Evolutionary conservation across 2,329 filamentous ascomycete species (phyloP).

Genomic region (Leptodontidium sp.): DNA sequence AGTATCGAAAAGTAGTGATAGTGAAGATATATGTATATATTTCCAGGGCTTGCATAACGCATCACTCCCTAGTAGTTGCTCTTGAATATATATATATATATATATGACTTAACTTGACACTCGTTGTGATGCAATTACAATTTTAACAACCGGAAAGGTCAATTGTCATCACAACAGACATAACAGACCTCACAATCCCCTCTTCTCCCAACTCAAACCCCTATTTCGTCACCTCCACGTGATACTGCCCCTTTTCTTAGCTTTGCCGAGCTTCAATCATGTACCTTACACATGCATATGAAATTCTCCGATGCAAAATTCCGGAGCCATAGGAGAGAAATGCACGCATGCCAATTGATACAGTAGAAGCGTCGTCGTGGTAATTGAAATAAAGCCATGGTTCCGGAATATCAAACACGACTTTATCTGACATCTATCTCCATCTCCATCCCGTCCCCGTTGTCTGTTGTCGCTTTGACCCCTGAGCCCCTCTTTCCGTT

Average conservation of each 20-base stretch:
- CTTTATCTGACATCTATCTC: background rate
- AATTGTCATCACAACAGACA: too few relatives aligned
- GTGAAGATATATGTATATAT: too few relatives aligned
- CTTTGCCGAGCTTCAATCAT: background rate
- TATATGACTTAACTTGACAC: too few relatives aligned
- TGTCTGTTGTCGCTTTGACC: constrained; percentile 9
- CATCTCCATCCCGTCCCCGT: background rate
- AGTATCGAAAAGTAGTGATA: too few relatives aligned
- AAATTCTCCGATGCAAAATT: background rate
- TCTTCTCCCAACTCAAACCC: background rate
- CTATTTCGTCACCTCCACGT: background rate
- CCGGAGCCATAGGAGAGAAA: background rate
- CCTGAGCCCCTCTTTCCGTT: constrained; percentile 10
- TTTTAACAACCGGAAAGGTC: too few relatives aligned
- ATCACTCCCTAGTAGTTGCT: too few relatives aligned
- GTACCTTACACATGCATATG: background rate
- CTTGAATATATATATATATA: too few relatives aligned
- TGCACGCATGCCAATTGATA: background rate
- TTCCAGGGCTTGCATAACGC: too few relatives aligned
- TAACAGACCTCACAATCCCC: too few relatives aligned
- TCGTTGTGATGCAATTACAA: too few relatives aligned
- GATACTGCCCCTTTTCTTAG: too few relatives aligned
- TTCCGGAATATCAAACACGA: constrained; percentile 14
- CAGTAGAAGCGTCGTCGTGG: background rate
- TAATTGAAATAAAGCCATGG: background rate